Percentiles rank a stretch among this genome's conserved stretches.
Evolutionary conservation across 2,329 filamentous ascomycete genomes (phyloP).

Genomic region (Aspergillus luchuensis): DNA sequence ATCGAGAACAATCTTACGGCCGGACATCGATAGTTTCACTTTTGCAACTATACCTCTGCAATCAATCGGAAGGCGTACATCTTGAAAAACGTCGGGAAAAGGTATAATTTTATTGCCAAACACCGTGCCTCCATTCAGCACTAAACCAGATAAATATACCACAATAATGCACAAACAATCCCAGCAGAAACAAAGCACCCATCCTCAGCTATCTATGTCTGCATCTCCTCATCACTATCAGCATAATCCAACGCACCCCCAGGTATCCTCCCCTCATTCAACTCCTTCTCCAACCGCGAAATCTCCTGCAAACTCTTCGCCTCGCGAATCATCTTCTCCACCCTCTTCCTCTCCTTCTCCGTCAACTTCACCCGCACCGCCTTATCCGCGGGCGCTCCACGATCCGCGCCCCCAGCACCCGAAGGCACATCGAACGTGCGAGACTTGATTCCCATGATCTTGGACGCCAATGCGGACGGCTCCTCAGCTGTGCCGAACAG

Average conservation of each 20-base stretch:
- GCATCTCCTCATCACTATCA: slow-evolving; percentile 39
- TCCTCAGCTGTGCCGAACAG: slow-evolving; percentile 78
- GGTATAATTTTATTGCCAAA: neutral
- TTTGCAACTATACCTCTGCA: no score
- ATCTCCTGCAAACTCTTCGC: slow-evolving; percentile 91
- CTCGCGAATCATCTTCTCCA: slow-evolving; percentile 84
- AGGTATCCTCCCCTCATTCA: slow-evolving; percentile 85
- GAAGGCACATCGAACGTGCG: slow-evolving; percentile 65
- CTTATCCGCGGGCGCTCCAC: slow-evolving; percentile 52
- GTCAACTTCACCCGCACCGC: slow-evolving; percentile 81
- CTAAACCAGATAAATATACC: slow-evolving; percentile 4
- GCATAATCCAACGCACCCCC: slow-evolving; percentile 53
- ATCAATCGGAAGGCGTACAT: no score
- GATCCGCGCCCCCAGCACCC: slow-evolving; percentile 44
- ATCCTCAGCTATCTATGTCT: slow-evolving; percentile 28
- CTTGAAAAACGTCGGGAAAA: no score
- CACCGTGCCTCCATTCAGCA: neutral
- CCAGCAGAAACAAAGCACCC: neutral
- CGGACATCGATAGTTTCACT: no score
- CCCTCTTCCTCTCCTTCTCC: slow-evolving; percentile 79
- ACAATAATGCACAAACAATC: slow-evolving; percentile 1
- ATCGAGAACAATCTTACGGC: no score
- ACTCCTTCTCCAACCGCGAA: slow-evolving; percentile 82
- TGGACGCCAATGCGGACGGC: slow-evolving; percentile 77
- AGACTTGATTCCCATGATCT: slow-evolving; percentile 85